Conservation (phyloP, 2,329 filamentous ascomycete genomes). For the Penicillium italicum region DNA sequence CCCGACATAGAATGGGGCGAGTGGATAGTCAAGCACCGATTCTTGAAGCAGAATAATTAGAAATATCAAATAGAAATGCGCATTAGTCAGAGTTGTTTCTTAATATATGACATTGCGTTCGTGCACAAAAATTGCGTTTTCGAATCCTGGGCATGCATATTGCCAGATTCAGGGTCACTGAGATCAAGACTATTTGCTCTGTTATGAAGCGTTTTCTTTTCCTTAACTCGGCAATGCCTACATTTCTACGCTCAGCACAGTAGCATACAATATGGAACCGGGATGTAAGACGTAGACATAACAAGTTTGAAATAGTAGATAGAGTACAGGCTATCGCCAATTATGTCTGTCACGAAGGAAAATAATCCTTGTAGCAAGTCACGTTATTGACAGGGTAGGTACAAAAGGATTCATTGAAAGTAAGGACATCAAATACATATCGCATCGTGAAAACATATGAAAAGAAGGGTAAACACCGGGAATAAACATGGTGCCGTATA, state of each 20-base stretch:
- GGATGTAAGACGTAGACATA: not conserved
- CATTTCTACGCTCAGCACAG: not conserved
- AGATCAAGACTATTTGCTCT: not conserved
- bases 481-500: conserved; percentile 1
- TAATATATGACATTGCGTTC: not conserved
- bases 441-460: conserved; percentile 14
- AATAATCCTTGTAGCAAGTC: conserved; percentile 1
- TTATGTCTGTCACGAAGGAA: not conserved
- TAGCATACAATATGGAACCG: not conserved
- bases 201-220: not conserved
- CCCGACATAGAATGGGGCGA: not conserved
- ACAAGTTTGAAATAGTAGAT: conserved; percentile 4
- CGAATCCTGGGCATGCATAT: no score
- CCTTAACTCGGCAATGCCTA: no score
- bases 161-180: not conserved
- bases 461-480: conserved; percentile 14
- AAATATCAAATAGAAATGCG: not conserved
- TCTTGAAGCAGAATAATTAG: not conserved
- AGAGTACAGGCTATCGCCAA: conserved; percentile 11
- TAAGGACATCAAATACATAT: conserved; percentile 19
- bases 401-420: conserved; percentile 19
- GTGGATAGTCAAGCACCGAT: not conserved
- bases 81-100: not conserved
- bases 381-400: conserved; percentile 13
- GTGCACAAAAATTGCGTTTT: not conserved